phyloP scores from a whole-genome alignment of 257 asterid species.

The Plantago elongata region DNA sequence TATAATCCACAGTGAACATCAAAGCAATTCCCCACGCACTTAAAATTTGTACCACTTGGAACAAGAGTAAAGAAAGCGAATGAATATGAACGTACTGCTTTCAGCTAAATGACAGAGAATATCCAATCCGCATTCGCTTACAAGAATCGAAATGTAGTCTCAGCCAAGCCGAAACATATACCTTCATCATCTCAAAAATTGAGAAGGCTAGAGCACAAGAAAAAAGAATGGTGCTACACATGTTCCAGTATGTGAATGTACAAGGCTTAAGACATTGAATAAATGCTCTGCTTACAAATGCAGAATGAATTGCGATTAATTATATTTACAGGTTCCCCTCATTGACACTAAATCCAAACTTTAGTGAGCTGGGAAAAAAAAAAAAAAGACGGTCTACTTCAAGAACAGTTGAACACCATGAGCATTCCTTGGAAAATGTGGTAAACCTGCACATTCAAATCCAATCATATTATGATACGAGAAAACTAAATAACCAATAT shows the following conservation, averaged over 20 bases:
- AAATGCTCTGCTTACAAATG: conserved; percentile 5
- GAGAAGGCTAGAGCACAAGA: conserved; percentile 29
- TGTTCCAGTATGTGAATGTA: conserved; percentile 11
- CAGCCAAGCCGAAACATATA: conserved; percentile 15
- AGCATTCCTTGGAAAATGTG: conserved; percentile 11
- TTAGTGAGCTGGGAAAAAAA: conserved; percentile 2
- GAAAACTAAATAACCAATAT: not conserved
- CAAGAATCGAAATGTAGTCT: conserved; percentile 8
- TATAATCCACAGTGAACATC: too few relatives aligned
- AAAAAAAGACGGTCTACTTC: conserved; percentile 24
- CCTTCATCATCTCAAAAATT: conserved; percentile 37
- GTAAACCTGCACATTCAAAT: conserved; percentile 29
- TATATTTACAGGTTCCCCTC: conserved; percentile 19
- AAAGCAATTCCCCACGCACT: too few relatives aligned
- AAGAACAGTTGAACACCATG: conserved; percentile 13
- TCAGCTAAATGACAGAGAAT: conserved; percentile 10
- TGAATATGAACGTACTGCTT: too few relatives aligned
- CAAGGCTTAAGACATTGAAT: conserved; percentile 16
- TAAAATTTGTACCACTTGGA: too few relatives aligned
- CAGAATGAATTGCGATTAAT: conserved; percentile 12
- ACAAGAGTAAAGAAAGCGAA: too few relatives aligned
- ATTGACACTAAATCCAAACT: conserved; percentile 15
- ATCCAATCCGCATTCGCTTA: conserved; percentile 17
- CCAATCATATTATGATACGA: conserved; percentile 3
- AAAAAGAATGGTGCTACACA: conserved; percentile 12